Base-by-base conservation (phyloP, 169 alveolate genomes). In the Eimeria nieschulzi region DNA sequence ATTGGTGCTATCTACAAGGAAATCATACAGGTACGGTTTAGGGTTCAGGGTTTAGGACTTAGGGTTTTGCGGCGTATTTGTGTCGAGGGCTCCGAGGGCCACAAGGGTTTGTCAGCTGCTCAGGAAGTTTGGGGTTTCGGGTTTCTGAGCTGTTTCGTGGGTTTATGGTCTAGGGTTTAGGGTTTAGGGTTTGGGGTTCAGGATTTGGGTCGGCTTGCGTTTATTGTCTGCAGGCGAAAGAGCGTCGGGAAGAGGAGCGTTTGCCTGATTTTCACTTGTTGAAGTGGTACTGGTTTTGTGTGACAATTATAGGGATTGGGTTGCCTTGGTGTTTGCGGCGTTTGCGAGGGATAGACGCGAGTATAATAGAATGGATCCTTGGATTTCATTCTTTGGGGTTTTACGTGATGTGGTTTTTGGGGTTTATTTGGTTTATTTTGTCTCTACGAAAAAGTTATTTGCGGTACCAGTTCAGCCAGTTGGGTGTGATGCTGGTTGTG, bases 401-500 rank as follows among this genome's bases (percentile, higher is more conserved):
- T 75, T 98, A 97, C 93, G 80, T 94, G 83, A 93, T 96, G 33
- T 96, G 96, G 46, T 88, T 98, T 76, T 91, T 96, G 25, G 99
- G 99, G 15, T 91, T 99, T 83, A 90, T 98, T n/a, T 93, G 97
- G 91, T 99, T 99, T 94, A 96, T 98, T 25, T 76, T 97, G 21
- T 95, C 98, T 17, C 91, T 99, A 64, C 97, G 98, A 82, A 97
- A 97, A 88, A 98, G 95, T 21, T 93, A 96, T 26, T 94, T 97
- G 76, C 96, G 97, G 59, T 98, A 97, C 83, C 99, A 98, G 93
- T 99, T 99, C 94, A 90, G 97, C 26, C 99, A 97, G 95, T 95
- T 99, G 79, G 99, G 98, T 51, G 94, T 96, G 63, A 96, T 95
- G 82, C 90, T 97, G 46, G 87, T 96, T n/a, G 95, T 97, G 23